Percentiles rank a stretch among this genome's conserved stretches.
Conservation (phyloP, 2,329 filamentous ascomycete species). For the Calonectria honghensis region DNA sequence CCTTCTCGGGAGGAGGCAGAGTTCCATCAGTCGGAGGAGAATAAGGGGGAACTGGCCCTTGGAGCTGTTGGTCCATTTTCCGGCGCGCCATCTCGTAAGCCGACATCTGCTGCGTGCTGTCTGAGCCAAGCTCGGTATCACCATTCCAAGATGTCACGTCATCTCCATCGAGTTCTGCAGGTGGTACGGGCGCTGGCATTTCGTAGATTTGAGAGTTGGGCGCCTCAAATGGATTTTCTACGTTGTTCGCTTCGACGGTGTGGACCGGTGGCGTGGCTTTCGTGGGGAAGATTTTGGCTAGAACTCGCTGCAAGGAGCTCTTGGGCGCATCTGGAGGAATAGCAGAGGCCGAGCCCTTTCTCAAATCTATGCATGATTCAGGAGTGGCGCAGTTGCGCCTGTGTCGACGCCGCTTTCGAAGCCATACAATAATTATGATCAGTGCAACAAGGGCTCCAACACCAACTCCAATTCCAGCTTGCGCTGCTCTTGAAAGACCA, state of each 20-base stretch:
- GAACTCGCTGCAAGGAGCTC: conserved; percentile 54
- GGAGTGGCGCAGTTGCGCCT: conserved; percentile 51
- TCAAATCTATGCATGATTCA: conserved; percentile 54
- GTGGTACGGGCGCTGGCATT: conserved; percentile 66
- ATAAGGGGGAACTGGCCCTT: conserved; percentile 70
- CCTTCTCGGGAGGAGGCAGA: conserved; percentile 57
- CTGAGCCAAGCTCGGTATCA: conserved; percentile 64
- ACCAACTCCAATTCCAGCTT: conserved; percentile 68
- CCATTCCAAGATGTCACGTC: conserved; percentile 61
- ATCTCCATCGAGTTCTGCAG: conserved; percentile 70
- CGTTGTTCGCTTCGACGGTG: conserved; percentile 45
- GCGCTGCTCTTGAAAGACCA: conserved; percentile 64
- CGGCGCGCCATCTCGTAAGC: conserved; percentile 71
- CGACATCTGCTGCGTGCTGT: conserved; percentile 63
- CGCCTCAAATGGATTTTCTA: conserved; percentile 58
- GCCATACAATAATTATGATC: conserved; percentile 57
- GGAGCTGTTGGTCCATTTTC: conserved; percentile 71
- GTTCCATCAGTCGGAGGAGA: conserved; percentile 61
- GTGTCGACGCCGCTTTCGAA: conserved; percentile 54
- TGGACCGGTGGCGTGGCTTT: conserved; percentile 56
- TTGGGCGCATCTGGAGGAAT: conserved; percentile 54
- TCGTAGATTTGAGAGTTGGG: conserved; percentile 71
- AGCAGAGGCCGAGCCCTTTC: conserved; percentile 62
- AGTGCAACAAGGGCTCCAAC: conserved; percentile 60
- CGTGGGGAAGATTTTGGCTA: conserved; percentile 65